Percentiles rank a stretch among this genome's conserved stretches.
Conservation (phyloP, 2,329 filamentous ascomycete species). For the Aquanectria penicillioides region DNA sequence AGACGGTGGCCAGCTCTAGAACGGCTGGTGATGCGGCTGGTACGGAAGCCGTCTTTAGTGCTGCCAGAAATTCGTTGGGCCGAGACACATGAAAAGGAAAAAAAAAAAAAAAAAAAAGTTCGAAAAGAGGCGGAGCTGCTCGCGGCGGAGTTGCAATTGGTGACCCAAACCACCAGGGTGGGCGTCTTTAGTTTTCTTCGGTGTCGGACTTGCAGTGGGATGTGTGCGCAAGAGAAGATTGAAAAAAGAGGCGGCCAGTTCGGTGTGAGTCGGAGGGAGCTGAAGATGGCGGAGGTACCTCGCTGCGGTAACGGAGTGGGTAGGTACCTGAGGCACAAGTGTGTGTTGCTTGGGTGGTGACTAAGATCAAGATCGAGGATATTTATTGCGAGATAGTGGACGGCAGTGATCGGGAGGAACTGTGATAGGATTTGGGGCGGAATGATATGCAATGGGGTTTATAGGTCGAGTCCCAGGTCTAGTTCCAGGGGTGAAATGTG, state of each 20-base stretch:
- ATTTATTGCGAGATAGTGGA: background rate
- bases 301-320: constrained; percentile 1
- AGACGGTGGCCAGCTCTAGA: constrained; percentile 33
- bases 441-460: constrained; percentile 21
- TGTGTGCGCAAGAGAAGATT: constrained; percentile 8
- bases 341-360: background rate
- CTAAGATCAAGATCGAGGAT: constrained; percentile 10
- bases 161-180: constrained; percentile 4
- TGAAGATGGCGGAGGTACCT: constrained; percentile 11
- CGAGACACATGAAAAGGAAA: constrained; percentile 32
- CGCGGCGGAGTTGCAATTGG: constrained; percentile 21
- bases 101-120: constrained; percentile 3
- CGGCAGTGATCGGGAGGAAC: constrained; percentile 5
- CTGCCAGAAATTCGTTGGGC: constrained; percentile 28
- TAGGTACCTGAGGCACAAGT: constrained; percentile 13
- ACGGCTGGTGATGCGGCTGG: constrained; percentile 32
- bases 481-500: constrained; percentile 18
- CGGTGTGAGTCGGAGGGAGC: constrained; percentile 17
- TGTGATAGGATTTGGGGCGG: background rate
- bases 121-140: constrained; percentile 25
- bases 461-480: constrained; percentile 13
- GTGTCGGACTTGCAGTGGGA: background rate
- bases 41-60: constrained; percentile 32
- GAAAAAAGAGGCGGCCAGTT: constrained; percentile 9
- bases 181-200: constrained; percentile 8